Percentiles rank a stretch among this genome's conserved stretches.
Conservation (phyloP, 768 basidiomycete species). For the Boletellus sp. region DNA sequence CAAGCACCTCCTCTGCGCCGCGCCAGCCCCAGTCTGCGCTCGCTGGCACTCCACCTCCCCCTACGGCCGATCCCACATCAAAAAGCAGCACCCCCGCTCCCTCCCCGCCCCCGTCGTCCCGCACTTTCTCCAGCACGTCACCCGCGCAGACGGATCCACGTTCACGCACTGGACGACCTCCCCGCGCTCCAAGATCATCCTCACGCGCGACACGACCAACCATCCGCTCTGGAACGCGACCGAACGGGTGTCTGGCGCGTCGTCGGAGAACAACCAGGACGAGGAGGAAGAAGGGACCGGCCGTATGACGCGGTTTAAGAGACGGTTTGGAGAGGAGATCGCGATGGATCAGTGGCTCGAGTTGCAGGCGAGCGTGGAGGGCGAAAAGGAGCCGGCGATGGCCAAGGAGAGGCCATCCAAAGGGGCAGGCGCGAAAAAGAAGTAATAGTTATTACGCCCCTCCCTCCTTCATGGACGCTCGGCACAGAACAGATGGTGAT, state of each 20-base stretch:
- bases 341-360: constrained; percentile 31
- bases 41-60: constrained; percentile 66
- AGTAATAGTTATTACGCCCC: background rate
- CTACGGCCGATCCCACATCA: constrained; percentile 81
- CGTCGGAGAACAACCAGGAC: constrained; percentile 43
- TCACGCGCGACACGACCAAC: constrained; percentile 87
- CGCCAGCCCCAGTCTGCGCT: constrained; percentile 14
- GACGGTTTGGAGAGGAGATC: constrained; percentile 58
- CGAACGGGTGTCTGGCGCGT: constrained; percentile 45
- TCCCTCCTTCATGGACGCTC: too few species aligned
- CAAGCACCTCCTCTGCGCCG: constrained; percentile 10
- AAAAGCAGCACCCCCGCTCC: constrained; percentile 60
- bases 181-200: constrained; percentile 67
- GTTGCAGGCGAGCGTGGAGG: constrained; percentile 25
- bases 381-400: constrained; percentile 27
- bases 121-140: constrained; percentile 80
- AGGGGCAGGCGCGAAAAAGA: constrained; percentile 14
- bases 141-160: constrained; percentile 84
- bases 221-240: constrained; percentile 83
- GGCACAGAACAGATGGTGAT: too few species aligned
- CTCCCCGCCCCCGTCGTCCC: constrained; percentile 84
- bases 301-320: constrained; percentile 75
- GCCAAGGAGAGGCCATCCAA: constrained; percentile 21
- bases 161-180: constrained; percentile 89
- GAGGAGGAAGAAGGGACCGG: constrained; percentile 74